Evolutionary conservation across 2,329 filamentous ascomycete species (phyloP), one percentile per base, ranked within the genome.

Genomic region (Trichoderma polysporum): DNA sequence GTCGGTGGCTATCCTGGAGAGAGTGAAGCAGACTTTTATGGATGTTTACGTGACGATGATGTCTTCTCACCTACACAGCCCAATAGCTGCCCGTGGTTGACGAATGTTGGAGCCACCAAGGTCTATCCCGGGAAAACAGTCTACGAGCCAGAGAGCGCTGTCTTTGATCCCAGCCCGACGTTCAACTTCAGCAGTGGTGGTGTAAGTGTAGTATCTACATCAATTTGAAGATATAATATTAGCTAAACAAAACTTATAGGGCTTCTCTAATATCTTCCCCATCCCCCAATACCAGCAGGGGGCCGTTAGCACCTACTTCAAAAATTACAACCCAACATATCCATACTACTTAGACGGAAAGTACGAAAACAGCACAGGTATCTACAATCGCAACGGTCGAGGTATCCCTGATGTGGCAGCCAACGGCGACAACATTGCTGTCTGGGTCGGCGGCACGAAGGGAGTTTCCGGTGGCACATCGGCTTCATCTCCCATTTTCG

Each of bases 71-170:
- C 73, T 79, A 81, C 71, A 69, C 75, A 1, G 73, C 75, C 37
- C 77, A 81, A 4, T 67, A 66, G 8, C 82, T 84, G 71, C 80
- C 68, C 83, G 79, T 5, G 81, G 71, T 74, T 85, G 29, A 83
- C 81, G 0, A 77, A 80, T 6, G 83, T 85, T 2, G 84, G 84
- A 41, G 83, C 83, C 13, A 85, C 84, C 0, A 77, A 82, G 71
- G 76, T 85, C 35, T 72, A 74, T 45, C 75, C 76, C 54, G 77
- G 76, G n/a, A 78, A 77, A 7, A 78, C 79, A 1, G 75, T 81
- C 76, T 67, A 81, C 80, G 29, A 82, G 79, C 70, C 77, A 81
- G 71, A 85, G 72, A 73, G 79, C 75, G 7, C 81, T 81, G 74
- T 79, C 76, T 69, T 79, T 66, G 57, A 62, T 22, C 39, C 39